These are phyloP conservation scores for Xylariaceae sp. DNA, from an alignment of 2,329 filamentous ascomycete genomes.

Conservation along the genomic window DNA sequence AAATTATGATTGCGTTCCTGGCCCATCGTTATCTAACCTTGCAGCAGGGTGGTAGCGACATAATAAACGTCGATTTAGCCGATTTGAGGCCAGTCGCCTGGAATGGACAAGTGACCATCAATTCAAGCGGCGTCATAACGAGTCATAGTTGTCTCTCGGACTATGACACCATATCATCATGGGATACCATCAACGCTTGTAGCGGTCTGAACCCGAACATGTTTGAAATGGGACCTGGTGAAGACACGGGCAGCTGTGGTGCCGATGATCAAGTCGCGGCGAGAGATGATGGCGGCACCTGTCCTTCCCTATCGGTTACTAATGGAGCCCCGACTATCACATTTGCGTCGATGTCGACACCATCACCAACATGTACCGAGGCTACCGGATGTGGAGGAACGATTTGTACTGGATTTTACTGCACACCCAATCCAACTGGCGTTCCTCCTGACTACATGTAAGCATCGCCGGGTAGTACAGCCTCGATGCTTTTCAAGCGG, in stretches of 20 bases:
- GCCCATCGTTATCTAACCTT: not conserved
- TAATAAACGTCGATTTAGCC: not conserved
- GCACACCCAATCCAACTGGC: not conserved
- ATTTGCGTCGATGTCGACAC: not conserved
- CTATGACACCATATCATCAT: not conserved
- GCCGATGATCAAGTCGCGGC: not conserved
- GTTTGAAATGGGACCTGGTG: not conserved
- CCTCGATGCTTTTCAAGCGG: not conserved
- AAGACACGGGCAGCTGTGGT: not conserved
- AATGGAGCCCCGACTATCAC: not conserved
- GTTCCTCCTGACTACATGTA: not conserved
- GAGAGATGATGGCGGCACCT: not conserved
- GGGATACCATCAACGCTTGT: not conserved
- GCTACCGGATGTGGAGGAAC: not conserved
- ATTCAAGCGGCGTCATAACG: not conserved
- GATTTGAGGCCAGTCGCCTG: not conserved
- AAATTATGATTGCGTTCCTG: not conserved
- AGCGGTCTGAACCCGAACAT: not conserved
- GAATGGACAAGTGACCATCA: not conserved
- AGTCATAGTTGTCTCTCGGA: conserved; percentile 1
- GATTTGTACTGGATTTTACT: not conserved
- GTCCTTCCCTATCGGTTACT: not conserved
- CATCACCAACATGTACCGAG: not conserved
- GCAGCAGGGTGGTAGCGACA: not conserved
- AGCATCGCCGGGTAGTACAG: not conserved